Percentiles rank a stretch among this genome's conserved stretches.
These are phyloP conservation scores for Pseudopyrenochaeta lycopersici DNA, from an alignment of 2,329 filamentous ascomycete species.

Conservation along the genomic window DNA sequence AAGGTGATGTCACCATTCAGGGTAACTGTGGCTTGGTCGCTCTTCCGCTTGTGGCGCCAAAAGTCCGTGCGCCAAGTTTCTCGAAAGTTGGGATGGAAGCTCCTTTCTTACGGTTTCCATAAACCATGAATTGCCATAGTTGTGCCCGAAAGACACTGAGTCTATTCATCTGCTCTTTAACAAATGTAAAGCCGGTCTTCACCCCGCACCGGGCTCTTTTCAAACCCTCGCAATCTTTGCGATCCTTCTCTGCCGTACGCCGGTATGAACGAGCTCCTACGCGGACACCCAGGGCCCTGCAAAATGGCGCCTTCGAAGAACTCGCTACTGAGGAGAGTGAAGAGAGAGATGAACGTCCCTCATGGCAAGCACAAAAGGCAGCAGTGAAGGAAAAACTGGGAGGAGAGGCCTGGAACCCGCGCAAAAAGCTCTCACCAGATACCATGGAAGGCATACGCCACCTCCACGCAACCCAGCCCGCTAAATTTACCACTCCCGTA, in stretches of 20 bases:
- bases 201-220: conserved; percentile 8
- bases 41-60: not conserved
- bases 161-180: conserved; percentile 31
- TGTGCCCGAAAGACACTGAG: conserved; percentile 34
- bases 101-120: conserved; percentile 2
- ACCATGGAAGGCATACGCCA: conserved; percentile 89
- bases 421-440: conserved; percentile 89
- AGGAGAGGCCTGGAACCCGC: conserved; percentile 78
- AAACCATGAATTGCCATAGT: conserved; percentile 39
- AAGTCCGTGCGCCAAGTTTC: conserved; percentile 20
- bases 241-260: conserved; percentile 23
- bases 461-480: conserved; percentile 79
- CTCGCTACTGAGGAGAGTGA: conserved; percentile 27
- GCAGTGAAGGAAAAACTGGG: conserved; percentile 81
- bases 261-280: not conserved
- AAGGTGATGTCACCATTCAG: conserved; percentile 20
- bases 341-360: conserved; percentile 46
- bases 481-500: conserved; percentile 76
- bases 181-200: conserved; percentile 3
- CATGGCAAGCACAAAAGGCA: conserved; percentile 80
- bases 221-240: conserved; percentile 13
- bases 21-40: not conserved
- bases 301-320: conserved; percentile 42
- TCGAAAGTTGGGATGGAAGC: conserved; percentile 9
- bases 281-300: conserved; percentile 11